Base-by-base conservation (phyloP, 306 rosid genomes). In the Ceratonia siliqua region DNA sequence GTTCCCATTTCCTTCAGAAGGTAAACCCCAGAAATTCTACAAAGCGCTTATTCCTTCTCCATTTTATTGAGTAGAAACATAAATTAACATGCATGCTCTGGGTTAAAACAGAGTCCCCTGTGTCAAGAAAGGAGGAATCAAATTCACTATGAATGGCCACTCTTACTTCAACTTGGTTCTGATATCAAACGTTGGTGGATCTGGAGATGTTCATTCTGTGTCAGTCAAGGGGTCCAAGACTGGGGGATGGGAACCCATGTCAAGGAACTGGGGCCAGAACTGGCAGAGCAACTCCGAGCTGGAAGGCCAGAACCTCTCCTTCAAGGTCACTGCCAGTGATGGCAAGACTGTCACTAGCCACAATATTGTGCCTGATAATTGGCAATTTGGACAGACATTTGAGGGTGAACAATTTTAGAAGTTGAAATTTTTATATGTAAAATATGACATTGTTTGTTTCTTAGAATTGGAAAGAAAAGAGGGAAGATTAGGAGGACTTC, bases 361-460 rank as follows among this genome's bases (percentile, higher is more conserved):
- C 68, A 83, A 83, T 69, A 84, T 43, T 59, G 87, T 69, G 14
- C 80, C 84, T 43, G 38, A 82, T 67, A 14, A 63, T 46, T 83
- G 87, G 87, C 81, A 83, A 38, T 83, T 83, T 62, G 87, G 87
- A 3, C 87, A 83, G 59, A 83, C 87, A 27, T 95, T 79, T 52
- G 70, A 77, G 59, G 99, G 97, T 3, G 36, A 24, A 12, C 99
- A 92, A 15, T 86, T 92, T 78, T 94, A 89, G 89, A 58, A 32
- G 22, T 18, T 71, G 0, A 59, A 28, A 32, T 10, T 21, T 70
- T 78, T 50, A 66, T 72, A 8, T 81, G 85, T 63, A 70, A 66
- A 79, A 62, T 84, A 78, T 55, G 57, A 36, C 75, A 50, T 70
- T 73, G 73, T 30, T 77, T 12, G 24, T 62, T 59, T 42, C 46